Conservation (phyloP, 2,329 filamentous ascomycete species). For the Trichoderma citrinoviride region DNA sequence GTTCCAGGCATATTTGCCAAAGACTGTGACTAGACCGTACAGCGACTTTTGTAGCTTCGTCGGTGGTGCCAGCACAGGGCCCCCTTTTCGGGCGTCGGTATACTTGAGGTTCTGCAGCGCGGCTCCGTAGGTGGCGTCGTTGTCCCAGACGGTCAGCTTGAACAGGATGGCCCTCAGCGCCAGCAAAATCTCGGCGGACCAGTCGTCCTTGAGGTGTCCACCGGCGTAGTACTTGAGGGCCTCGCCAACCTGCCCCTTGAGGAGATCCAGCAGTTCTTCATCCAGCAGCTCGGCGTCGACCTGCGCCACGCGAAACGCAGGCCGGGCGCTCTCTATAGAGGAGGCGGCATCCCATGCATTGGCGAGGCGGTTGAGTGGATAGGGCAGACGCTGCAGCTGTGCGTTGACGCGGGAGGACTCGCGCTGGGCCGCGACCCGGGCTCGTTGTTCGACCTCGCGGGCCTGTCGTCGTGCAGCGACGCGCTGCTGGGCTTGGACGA, state of each 20-base stretch:
- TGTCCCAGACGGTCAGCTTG: slow-evolving; percentile 95
- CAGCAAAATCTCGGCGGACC: slow-evolving; percentile 80
- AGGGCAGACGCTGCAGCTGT: slow-evolving; percentile 57
- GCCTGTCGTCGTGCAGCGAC: slow-evolving; percentile 76
- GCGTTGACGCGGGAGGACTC: slow-evolving; percentile 54
- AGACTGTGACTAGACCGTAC: slow-evolving; percentile 82
- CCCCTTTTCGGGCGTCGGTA: slow-evolving; percentile 71
- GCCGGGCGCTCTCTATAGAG: slow-evolving; percentile 73
- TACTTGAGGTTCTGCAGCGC: slow-evolving; percentile 88
- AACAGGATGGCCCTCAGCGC: slow-evolving; percentile 76
- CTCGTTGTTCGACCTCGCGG: slow-evolving; percentile 65
- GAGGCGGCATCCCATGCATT: slow-evolving; percentile 67
- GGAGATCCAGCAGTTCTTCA: slow-evolving; percentile 81
- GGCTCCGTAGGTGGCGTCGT: slow-evolving; percentile 91
- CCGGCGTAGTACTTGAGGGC: slow-evolving; percentile 83
- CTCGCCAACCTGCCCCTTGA: slow-evolving; percentile 83
- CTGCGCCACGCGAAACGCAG: slow-evolving; percentile 90
- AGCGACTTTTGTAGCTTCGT: slow-evolving; percentile 78
- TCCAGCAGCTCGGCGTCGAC: slow-evolving; percentile 94
- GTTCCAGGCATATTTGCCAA: slow-evolving; percentile 84
- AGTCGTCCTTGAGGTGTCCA: slow-evolving; percentile 75
- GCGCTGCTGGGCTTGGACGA: slow-evolving; percentile 85
- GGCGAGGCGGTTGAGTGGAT: slow-evolving; percentile 61
- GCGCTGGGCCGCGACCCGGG: slow-evolving; percentile 50
- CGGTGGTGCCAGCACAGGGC: slow-evolving; percentile 64